Evolutionary conservation across 129 eudicot genomes (phyloP).

Genomic region (Pittosporum tobira): DNA sequence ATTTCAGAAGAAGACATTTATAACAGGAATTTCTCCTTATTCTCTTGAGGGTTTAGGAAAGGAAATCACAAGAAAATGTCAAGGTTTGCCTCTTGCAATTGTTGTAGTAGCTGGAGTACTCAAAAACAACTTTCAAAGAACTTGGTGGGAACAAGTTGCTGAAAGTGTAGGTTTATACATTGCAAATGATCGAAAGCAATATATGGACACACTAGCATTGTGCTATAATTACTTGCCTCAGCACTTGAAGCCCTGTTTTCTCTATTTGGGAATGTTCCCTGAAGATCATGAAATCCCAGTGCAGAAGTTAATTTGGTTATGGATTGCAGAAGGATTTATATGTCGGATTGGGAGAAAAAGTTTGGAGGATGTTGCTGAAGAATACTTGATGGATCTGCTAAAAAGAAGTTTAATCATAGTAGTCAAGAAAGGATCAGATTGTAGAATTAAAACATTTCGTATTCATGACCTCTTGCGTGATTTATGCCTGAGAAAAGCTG

Average conservation of each 20-base stretch:
- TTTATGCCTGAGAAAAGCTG: constrained; percentile 23
- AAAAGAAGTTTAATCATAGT: constrained; percentile 23
- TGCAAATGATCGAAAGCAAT: constrained; percentile 14
- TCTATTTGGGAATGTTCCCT: too few species aligned
- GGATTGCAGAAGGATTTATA: too few species aligned
- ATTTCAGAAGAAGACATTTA: neutral
- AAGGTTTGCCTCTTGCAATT: constrained; percentile 16
- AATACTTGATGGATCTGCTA: constrained; percentile 28
- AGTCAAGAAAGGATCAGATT: constrained; percentile 10
- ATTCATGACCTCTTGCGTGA: constrained; percentile 35
- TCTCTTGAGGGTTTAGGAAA: neutral
- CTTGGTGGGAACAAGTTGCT: constrained; percentile 3
- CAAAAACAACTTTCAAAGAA: too few species aligned
- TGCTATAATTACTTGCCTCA: too few species aligned
- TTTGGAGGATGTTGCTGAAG: constrained; percentile 21
- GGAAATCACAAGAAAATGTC: neutral
- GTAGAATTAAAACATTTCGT: constrained; percentile 19
- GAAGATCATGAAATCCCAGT: too few species aligned
- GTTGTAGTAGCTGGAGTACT: neutral
- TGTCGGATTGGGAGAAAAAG: neutral
- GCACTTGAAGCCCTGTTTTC: too few species aligned
- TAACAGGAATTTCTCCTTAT: too few species aligned
- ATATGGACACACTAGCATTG: constrained; percentile 10
- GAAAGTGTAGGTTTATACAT: constrained; percentile 18
- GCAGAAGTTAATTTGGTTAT: constrained; percentile 18